A percentile compares a stretch with the other conserved stretches of the same genome.
Conservation (phyloP, 805 yeast species). For the Wickerhamiella galacta region DNA sequence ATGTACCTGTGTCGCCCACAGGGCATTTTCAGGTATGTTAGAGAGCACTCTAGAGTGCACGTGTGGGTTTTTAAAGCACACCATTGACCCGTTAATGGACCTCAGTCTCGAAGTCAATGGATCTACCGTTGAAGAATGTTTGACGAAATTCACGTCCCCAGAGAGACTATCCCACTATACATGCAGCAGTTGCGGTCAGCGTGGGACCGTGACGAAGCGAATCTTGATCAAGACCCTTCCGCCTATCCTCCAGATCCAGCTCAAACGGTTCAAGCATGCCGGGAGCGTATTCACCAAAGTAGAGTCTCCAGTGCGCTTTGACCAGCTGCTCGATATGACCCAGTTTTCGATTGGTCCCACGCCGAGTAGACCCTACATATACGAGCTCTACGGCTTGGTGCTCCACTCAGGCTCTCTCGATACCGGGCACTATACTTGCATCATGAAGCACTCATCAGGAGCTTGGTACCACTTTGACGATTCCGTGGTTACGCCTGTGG, state of each 20-base stretch:
- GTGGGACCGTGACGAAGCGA: constrained; percentile 55
- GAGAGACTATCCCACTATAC: constrained; percentile 66
- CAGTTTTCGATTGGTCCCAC: constrained; percentile 28
- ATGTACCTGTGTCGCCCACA: constrained; percentile 72
- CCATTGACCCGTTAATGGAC: constrained; percentile 82
- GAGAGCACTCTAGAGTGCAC: constrained; percentile 66
- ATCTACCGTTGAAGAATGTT: constrained; percentile 39
- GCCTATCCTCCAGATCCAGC: constrained; percentile 64
- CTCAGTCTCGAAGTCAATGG: constrained; percentile 53
- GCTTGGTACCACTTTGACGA: constrained; percentile 87
- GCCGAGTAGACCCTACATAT: constrained; percentile 26
- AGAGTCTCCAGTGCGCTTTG: constrained; percentile 58
- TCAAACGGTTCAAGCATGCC: constrained; percentile 54
- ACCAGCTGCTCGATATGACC: constrained; percentile 54
- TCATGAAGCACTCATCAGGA: constrained; percentile 33
- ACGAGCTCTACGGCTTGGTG: constrained; percentile 74
- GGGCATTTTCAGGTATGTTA: constrained; percentile 66
- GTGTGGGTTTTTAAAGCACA: constrained; percentile 47
- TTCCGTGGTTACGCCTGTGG: constrained; percentile 52
- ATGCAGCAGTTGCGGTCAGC: constrained; percentile 48
- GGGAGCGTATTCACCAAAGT: constrained; percentile 38
- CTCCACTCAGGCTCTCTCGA: constrained; percentile 86
- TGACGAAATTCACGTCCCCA: constrained; percentile 56
- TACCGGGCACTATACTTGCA: constrained; percentile 86
- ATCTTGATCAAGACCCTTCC: constrained; percentile 55